Base-by-base conservation (phyloP, 1,284 basidiomycete genomes). In the Papiliotrema nemorosa region DNA sequence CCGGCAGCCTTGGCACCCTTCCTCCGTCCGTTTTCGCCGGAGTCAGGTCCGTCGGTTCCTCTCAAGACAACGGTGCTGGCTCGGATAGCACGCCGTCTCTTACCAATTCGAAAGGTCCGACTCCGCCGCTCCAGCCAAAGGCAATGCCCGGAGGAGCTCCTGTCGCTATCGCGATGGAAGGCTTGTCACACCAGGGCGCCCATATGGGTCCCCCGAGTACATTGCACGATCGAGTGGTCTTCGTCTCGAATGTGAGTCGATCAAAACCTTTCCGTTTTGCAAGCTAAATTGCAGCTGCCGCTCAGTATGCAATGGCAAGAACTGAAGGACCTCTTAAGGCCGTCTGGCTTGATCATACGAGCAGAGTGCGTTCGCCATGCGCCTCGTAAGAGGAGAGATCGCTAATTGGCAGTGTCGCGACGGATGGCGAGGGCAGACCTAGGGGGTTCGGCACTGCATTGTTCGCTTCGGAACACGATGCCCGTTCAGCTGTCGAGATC, bases 241-340 rank as follows among this genome's bases (percentile, higher is more conserved):
- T 91, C 54, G 80, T 83, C 18, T 80, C 79, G 20, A 82, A 82
- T 58, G 80, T 81, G 58, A 67, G 79, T 76, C 9, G 21, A 0
- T n/a, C n/a, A n/a, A n/a, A n/a, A n/a, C n/a, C n/a, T n/a, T n/a
- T n/a, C 7, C 13, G 13, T 27, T 7, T 6, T 5, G 27, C n/a
- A 5, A 13, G 29, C 9, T 31, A 14, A 49, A 55, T 18, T 4
- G 16, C 12, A 96, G 89, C 81, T 97, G n/a, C 92, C 93, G 0
- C 88, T 94, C 74, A 87, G 92, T 61, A 88, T 89, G 66, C 92
- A 96, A 77, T 98, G 94, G 94, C 94, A 97, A 75, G 91, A 96
- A 65, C 80, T 97, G 53, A 94, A 94, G 72, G 91, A 96, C 66
- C 80, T 94, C 3, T 91, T 94, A 70, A 82, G 91, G 12, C 84